Base-by-base conservation (phyloP, 257 asterid genomes). In the Nicotiana attenuata region DNA sequence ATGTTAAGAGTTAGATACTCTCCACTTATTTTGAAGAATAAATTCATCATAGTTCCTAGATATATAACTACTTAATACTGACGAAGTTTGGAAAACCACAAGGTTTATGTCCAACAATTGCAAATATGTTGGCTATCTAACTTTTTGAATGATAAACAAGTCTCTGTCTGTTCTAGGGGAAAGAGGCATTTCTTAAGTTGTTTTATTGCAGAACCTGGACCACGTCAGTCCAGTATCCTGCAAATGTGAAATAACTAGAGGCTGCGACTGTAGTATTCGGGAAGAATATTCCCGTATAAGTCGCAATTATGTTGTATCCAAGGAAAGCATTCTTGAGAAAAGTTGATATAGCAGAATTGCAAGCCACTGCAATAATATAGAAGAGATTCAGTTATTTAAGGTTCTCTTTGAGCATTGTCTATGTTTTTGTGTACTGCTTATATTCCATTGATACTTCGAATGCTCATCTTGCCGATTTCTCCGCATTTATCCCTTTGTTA, bases 1-100 rank as follows among this genome's bases (percentile, higher is more conserved):
- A 59, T 85, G 17, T 87, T 79, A 90, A 76, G 79, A 13, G 65
- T 57, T 80, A 19, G 52, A 67, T 19, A 60, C 63, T 83, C 15
- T 60, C 26, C 83, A 22, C 61, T 59, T 78, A 41, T 38, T 16
- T 5, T 1, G 41, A 50, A 80, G 81, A 59, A 61, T 79, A 59
- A 79, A 61, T 38, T 61, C 75, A 50, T 79, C 59, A 13, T 20
- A 79, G 76, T 50, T 1, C 68, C 7, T 15, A 61, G 52, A 67
- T 17, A 63, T 3, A 50, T 52, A 24, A 26, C 2, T 26, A 50
- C 80, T 55, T 24, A 15, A 50, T 61, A 60, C 29, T 66, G 77
- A 73, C 76, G 0, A 63, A 33, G 3, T 22, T 5, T 1, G 26
- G 38, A 29, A 35, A 47, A 19, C 52, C 15, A 41, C 50, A 2